These are phyloP conservation scores for Artomyces pyxidatus DNA, from an alignment of 768 basidiomycete genomes.

Conservation along the genomic window DNA sequence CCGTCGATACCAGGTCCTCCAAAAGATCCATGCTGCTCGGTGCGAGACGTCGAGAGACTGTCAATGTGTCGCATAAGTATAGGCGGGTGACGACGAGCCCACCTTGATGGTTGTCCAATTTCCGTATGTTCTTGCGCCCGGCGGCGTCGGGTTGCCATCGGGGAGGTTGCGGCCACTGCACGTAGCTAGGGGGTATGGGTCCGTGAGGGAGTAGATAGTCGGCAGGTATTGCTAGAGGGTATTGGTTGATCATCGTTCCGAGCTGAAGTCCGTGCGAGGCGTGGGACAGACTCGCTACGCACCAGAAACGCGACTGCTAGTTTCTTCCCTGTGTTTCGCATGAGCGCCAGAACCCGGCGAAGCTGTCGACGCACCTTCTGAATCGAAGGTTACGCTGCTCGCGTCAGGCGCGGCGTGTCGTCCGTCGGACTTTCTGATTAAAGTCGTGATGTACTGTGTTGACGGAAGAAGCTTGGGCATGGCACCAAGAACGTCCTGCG, in stretches of 20 bases:
- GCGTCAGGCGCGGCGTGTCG: constrained; percentile 54
- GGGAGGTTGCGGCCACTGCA: constrained; percentile 53
- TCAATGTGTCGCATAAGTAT: background rate
- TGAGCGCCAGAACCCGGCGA: background rate
- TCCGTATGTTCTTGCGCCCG: constrained; percentile 46
- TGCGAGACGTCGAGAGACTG: too few species aligned
- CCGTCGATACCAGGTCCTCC: constrained; percentile 46
- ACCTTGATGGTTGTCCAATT: constrained; percentile 81
- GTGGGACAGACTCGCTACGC: constrained; percentile 16
- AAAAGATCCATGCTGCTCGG: constrained; percentile 44
- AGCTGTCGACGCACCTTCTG: constrained; percentile 40
- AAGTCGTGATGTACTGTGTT: constrained; percentile 39
- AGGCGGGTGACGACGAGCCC: constrained; percentile 1
- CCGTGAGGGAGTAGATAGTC: constrained; percentile 59
- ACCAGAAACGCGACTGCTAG: constrained; percentile 65
- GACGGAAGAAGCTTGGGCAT: too few species aligned
- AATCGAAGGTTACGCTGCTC: constrained; percentile 62
- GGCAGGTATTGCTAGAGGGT: constrained; percentile 58
- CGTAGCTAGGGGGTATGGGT: constrained; percentile 61
- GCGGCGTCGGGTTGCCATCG: constrained; percentile 40
- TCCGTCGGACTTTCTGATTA: constrained; percentile 32
- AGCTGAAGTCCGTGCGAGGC: background rate
- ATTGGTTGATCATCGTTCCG: background rate
- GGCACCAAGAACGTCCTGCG: too few species aligned
- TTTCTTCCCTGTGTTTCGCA: constrained; percentile 38